Evolutionary conservation across 2,329 filamentous ascomycete genomes (phyloP), one percentile per base, ranked within the genome.

Genomic region (Cryoendolithus antarcticus): DNA sequence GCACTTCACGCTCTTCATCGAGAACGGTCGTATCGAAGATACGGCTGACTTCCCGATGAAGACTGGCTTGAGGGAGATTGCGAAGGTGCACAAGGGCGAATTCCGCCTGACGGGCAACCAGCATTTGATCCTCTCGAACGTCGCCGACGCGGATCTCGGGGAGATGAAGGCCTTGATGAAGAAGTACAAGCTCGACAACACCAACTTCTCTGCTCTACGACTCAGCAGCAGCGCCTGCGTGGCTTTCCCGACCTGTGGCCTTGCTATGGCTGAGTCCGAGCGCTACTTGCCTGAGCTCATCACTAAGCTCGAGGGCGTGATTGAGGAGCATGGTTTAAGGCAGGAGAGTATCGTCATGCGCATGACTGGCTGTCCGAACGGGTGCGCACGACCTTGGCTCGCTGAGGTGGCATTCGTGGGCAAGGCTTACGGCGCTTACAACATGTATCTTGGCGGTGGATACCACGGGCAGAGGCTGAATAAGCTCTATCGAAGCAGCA

Each of bases 1-100:
- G 67, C 91, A 98, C 71, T 96, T 96, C 68, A 96, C 89, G 28
- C 86, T 95, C 69, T 98, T 98, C 72, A 96, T 98, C 50, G 91
- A 98, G 70, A 98, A 98, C 65, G 91, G 91, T 21, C 86, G 91
- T 56, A 82, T 96, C 51, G 91, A 98, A 66, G 85, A 98, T 57
- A 96, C 89, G 4, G 76, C 88, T n/a, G 82, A 89, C 28, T 96
- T 96, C 70, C 80, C 82, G 53, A 96, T 96, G 91, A 93, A 94
- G 72, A 93, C 86, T 45, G 91, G 91, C 55, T 77, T 98, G 37
- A 78, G 86, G 28, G 89, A 95, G 64, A 80, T 98, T 46, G 91
- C 91, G 46, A 83, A 88, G 67, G 71, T 86, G 30, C 77, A 85
- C 71, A 93, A 93, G 72, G 91, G 89, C 64, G 89, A 98, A 66